Evolutionary conservation across 1,284 basidiomycete species (phyloP).

Genomic region (Papiliotrema fonsecae): DNA sequence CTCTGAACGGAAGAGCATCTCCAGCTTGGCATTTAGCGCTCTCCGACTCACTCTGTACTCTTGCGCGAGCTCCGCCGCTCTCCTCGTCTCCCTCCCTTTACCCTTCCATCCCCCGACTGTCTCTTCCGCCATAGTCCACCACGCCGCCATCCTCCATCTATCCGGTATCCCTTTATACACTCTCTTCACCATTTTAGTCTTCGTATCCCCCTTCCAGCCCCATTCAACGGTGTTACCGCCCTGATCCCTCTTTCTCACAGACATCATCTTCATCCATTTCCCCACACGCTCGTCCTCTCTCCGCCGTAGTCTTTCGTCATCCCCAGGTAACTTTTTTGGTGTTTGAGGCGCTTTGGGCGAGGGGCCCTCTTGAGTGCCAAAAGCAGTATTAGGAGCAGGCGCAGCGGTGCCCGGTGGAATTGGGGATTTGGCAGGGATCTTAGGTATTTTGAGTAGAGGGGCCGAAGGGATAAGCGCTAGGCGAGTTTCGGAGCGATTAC

Average conservation of each 20-base stretch:
- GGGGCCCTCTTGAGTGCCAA: conserved; percentile 12
- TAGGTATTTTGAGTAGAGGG: conserved; percentile 61
- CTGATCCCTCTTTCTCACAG: conserved; percentile 57
- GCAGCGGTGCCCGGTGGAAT: conserved; percentile 15
- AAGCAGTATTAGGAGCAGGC: conserved; percentile 23
- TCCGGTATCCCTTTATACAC: conserved; percentile 96
- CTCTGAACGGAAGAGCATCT: too few relatives aligned
- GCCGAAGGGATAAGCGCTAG: conserved; percentile 62
- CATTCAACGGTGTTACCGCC: conserved; percentile 75
- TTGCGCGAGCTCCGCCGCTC: conserved; percentile 26
- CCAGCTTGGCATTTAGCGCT: too few relatives aligned
- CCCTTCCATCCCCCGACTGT: conserved; percentile 32
- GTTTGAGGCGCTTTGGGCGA: conserved; percentile 22
- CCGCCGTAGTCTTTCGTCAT: conserved; percentile 19
- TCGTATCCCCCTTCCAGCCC: conserved; percentile 55
- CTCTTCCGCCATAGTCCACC: conserved; percentile 65
- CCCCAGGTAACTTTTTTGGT: conserved; percentile 38
- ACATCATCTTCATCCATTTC: conserved; percentile 87
- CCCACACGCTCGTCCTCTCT: conserved; percentile 68
- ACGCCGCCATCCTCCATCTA: conserved; percentile 87
- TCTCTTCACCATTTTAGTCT: conserved; percentile 61
- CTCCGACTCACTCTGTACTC: conserved; percentile 55
- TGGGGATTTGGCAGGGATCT: conserved; percentile 50
- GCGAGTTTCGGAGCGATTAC: conserved; percentile 60
- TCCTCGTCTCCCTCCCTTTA: conserved; percentile 17